Evolutionary conservation across 2,329 filamentous ascomycete genomes (phyloP).

Genomic region (Aspergillus aculeatus): DNA sequence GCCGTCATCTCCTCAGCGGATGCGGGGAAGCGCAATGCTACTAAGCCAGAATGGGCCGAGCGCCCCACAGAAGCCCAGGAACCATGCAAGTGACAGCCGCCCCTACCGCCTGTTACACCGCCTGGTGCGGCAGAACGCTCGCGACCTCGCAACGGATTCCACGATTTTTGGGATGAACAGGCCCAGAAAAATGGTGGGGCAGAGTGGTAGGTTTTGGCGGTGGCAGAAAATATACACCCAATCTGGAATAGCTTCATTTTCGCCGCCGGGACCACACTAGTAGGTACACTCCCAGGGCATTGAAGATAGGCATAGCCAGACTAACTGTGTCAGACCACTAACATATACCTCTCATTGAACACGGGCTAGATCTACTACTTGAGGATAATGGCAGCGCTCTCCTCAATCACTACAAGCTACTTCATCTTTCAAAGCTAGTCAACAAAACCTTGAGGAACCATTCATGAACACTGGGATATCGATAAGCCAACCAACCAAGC

Average conservation of each 20-base stretch:
- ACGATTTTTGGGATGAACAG: neutral
- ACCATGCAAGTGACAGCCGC: neutral
- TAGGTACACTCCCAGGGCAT: too few species aligned
- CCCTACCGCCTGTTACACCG: neutral
- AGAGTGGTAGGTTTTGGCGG: neutral
- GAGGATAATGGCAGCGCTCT: neutral
- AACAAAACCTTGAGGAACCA: neutral
- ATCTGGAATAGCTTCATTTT: neutral
- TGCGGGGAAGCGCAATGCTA: too few species aligned
- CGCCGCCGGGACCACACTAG: neutral
- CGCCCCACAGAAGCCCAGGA: neutral
- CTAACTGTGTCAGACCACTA: too few species aligned
- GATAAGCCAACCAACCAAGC: neutral
- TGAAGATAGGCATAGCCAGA: too few species aligned
- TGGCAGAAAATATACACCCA: neutral
- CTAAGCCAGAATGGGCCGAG: neutral
- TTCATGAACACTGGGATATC: neutral
- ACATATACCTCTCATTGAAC: too few species aligned
- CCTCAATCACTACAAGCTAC: too few species aligned
- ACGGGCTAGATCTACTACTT: too few species aligned
- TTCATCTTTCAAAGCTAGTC: too few species aligned
- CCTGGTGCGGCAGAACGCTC: neutral
- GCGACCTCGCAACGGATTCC: neutral
- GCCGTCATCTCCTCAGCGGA: too few species aligned
- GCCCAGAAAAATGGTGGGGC: neutral